Conservation (phyloP, 495 filamentous ascomycete genomes). For the Rhizodiscina lignyota region DNA sequence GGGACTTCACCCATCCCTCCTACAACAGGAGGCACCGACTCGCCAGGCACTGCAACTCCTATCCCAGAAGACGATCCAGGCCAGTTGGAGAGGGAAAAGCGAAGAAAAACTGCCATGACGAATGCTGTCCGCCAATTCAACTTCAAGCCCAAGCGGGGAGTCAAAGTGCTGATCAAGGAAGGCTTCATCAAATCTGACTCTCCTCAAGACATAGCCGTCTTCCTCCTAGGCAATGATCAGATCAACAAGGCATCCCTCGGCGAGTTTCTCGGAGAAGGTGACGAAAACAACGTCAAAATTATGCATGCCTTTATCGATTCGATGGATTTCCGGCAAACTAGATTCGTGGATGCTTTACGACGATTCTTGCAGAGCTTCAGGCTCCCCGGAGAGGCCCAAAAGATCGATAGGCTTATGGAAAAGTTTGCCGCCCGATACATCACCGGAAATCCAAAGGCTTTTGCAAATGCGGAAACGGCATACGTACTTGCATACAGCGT, state of each 20-base stretch:
- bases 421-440: conserved; percentile 97
- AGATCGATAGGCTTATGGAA: conserved; percentile 98
- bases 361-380: conserved; percentile 91
- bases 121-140: conserved; percentile 90
- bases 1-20: conserved; percentile 10
- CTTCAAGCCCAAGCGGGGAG: conserved; percentile 89
- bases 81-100: conserved; percentile 84
- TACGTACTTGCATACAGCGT: conserved; percentile 94
- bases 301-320: conserved; percentile 96
- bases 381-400: conserved; percentile 90
- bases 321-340: conserved; percentile 88
- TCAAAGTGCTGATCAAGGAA: conserved; percentile 66
- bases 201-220: conserved; percentile 70
- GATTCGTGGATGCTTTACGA: conserved; percentile 84
- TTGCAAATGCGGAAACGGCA: conserved; percentile 94
- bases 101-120: conserved; percentile 76
- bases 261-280: conserved; percentile 89
- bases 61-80: conserved; percentile 74
- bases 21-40: conserved; percentile 2
- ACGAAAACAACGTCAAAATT: conserved; percentile 77
- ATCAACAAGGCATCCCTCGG: conserved; percentile 85
- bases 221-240: conserved; percentile 55
- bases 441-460: conserved; percentile 87
- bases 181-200: conserved; percentile 67
- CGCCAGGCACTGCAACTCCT: conserved; percentile 47